Conservation (phyloP, 2,329 filamentous ascomycete genomes). For the Passalora sequoiae region DNA sequence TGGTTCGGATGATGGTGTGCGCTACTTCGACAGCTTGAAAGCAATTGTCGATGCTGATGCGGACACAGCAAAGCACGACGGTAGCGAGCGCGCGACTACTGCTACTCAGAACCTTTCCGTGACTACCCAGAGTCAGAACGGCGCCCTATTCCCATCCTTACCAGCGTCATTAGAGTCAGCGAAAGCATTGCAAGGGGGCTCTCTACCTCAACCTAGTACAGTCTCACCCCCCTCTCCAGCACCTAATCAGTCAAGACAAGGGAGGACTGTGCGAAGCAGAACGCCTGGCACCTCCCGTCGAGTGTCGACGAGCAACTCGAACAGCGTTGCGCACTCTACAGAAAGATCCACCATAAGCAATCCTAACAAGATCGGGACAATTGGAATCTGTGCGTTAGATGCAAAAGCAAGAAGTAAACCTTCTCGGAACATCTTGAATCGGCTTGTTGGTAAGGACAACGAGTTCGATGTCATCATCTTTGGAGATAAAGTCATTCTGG, state of each 20-base stretch:
- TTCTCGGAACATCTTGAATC: conserved; percentile 90
- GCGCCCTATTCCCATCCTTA: conserved; percentile 38
- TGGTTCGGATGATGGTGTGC: conserved; percentile 43
- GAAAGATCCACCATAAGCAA: conserved; percentile 58
- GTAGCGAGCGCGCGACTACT: conserved; percentile 37
- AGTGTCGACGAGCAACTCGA: conserved; percentile 76
- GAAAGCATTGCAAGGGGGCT: conserved; percentile 6
- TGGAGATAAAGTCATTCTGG: conserved; percentile 96
- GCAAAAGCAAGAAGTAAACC: conserved; percentile 95
- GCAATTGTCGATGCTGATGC: conserved; percentile 15
- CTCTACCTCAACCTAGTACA: conserved; percentile 56
- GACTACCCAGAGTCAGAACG: conserved; percentile 43
- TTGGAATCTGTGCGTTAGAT: conserved; percentile 93
- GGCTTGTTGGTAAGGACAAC: conserved; percentile 79
- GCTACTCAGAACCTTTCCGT: conserved; percentile 42
- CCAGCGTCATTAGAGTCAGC: conserved; percentile 23
- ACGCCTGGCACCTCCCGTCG: conserved; percentile 59
- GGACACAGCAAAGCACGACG: conserved; percentile 10
- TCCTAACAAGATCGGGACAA: conserved; percentile 54
- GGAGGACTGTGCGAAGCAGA: conserved; percentile 38
- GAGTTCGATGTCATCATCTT: conserved; percentile 98
- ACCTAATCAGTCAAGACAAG: conserved; percentile 17
- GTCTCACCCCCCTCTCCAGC: conserved; percentile 53
- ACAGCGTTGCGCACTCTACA: conserved; percentile 73
- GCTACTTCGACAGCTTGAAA: conserved; percentile 8